phyloP scores from a whole-genome alignment of 2,329 filamentous ascomycete species.

The Scopulariopsis brevicaulis region DNA sequence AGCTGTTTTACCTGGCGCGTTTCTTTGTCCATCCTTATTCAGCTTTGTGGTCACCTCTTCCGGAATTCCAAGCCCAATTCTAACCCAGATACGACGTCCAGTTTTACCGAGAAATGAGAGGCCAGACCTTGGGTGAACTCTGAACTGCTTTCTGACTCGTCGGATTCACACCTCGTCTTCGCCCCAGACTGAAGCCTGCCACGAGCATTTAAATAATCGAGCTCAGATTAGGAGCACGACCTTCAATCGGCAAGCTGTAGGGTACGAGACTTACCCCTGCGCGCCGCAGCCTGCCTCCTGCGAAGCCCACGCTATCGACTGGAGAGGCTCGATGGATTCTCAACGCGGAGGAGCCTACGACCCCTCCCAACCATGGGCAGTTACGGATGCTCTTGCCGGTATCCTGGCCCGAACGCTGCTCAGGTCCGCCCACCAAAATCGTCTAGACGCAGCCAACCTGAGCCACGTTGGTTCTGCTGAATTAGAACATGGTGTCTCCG shows the following conservation, averaged over 20 bases:
- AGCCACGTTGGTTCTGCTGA: background rate
- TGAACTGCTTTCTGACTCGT: background rate
- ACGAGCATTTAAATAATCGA: background rate
- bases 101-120: background rate
- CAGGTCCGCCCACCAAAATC: background rate
- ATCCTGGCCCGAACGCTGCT: conserved; percentile 2
- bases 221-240: background rate
- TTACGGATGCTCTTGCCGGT: conserved; percentile 4
- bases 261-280: background rate
- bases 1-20: background rate
- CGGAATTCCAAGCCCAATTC: background rate
- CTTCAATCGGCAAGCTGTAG: background rate
- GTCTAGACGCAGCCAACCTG: background rate
- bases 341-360: conserved; percentile 1
- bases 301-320: background rate
- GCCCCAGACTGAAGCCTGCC: background rate
- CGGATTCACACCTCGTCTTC: background rate
- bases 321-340: background rate
- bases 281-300: background rate
- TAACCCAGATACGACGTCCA: background rate
- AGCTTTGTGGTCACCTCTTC: background rate
- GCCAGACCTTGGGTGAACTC: background rate
- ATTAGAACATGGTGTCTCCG: background rate
- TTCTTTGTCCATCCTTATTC: background rate
- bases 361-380: conserved; percentile 3